Evolutionary conservation across 306 rosid species (phyloP).

Genomic region (Malus sieversii): DNA sequence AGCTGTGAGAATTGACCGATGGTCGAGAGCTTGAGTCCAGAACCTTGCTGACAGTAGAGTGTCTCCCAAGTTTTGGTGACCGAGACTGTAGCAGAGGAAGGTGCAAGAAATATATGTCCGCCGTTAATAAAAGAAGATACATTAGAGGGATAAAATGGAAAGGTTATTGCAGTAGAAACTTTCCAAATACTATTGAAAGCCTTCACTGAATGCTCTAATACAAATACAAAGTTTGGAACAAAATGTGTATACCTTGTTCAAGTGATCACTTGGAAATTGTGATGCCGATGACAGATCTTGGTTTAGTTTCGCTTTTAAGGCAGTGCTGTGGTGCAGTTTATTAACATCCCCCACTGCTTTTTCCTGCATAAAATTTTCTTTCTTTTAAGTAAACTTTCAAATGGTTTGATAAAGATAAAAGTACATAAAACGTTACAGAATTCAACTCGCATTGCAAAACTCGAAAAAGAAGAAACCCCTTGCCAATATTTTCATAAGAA

Average conservation of each 20-base stretch:
- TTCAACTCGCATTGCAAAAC: not conserved
- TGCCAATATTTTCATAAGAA: not conserved
- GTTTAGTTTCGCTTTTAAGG: constrained; percentile 33
- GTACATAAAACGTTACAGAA: not conserved
- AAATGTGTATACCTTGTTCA: constrained; percentile 40
- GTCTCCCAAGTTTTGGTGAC: constrained; percentile 41
- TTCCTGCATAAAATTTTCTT: constrained; percentile 28
- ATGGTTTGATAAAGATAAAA: not conserved
- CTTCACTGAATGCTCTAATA: not conserved
- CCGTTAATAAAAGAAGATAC: not conserved
- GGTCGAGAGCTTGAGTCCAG: constrained; percentile 30
- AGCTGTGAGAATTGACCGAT: constrained; percentile 23
- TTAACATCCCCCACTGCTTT: constrained; percentile 30
- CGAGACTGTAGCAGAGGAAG: constrained; percentile 25
- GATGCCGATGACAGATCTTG: constrained; percentile 31
- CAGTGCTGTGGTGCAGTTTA: constrained; percentile 32
- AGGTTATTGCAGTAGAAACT: not conserved
- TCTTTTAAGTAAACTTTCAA: not conserved
- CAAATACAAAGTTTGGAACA: not conserved
- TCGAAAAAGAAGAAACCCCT: not conserved
- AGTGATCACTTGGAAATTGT: constrained; percentile 23
- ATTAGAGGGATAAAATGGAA: not conserved
- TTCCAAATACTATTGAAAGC: not conserved
- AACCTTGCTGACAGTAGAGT: constrained; percentile 22
- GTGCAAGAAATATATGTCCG: constrained; percentile 27